A percentile compares a stretch with the other conserved stretches of the same genome.
Evolutionary conservation across 768 basidiomycete genomes (phyloP).

Genomic region (Hericium rajendrae): DNA sequence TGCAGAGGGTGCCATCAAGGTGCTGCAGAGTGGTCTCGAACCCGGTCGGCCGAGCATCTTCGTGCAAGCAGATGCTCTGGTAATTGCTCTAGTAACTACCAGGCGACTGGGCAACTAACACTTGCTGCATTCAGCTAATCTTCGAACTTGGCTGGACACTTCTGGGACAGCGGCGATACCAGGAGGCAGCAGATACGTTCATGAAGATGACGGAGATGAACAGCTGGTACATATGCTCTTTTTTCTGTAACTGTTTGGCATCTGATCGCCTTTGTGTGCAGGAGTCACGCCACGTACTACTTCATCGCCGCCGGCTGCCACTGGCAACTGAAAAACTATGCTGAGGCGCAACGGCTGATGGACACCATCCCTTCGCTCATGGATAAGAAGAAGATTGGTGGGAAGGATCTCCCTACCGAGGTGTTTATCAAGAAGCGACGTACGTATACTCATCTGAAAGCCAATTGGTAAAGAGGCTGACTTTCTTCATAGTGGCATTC

Average conservation of each 20-base stretch:
- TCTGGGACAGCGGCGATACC: conserved; percentile 51
- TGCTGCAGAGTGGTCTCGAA: conserved; percentile 48
- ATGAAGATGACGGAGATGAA: conserved; percentile 56
- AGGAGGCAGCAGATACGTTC: conserved; percentile 61
- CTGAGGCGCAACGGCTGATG: conserved; percentile 50
- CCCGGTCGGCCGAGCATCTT: conserved; percentile 47
- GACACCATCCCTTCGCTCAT: conserved; percentile 53
- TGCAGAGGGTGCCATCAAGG: conserved; percentile 52
- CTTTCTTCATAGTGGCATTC: conserved; percentile 45
- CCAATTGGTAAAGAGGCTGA: not conserved
- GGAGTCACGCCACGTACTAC: conserved; percentile 74
- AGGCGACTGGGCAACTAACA: not conserved
- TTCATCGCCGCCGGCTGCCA: conserved; percentile 74
- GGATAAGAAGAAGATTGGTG: conserved; percentile 50
- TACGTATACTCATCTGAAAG: conserved; percentile 24
- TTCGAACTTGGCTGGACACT: conserved; percentile 78
- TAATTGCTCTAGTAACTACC: conserved; percentile 20
- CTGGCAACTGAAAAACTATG: conserved; percentile 42
- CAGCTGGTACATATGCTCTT: conserved; percentile 40
- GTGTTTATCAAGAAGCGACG: conserved; percentile 70
- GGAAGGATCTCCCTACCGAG: conserved; percentile 68
- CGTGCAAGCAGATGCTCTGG: conserved; percentile 64
- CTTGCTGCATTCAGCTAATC: conserved; percentile 36
- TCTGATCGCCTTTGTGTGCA: conserved; percentile 16
- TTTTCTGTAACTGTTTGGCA: not conserved